These are phyloP conservation scores for Noccaea caerulescens DNA, from an alignment of 345 rosid genomes.

Conservation along the genomic window DNA sequence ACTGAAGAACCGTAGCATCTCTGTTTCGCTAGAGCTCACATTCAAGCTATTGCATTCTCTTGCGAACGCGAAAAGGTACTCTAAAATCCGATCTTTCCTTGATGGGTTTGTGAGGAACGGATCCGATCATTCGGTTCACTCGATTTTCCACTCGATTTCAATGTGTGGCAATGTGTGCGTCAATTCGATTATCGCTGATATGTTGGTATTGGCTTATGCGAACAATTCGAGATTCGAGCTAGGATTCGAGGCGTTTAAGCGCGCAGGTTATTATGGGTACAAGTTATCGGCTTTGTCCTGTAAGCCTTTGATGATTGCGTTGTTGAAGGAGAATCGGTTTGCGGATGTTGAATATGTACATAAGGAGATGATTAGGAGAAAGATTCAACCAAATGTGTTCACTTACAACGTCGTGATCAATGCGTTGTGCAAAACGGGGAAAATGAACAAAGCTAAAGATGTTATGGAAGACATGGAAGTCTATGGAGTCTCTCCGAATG, in stretches of 20 bases:
- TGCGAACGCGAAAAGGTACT: slow-evolving; percentile 52
- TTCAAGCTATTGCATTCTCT: slow-evolving; percentile 58
- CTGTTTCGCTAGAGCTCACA: slow-evolving; percentile 52
- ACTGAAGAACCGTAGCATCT: slow-evolving; percentile 45
- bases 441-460: slow-evolving; percentile 68
- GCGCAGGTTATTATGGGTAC: slow-evolving; percentile 73
- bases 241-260: slow-evolving; percentile 74
- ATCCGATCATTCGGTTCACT: slow-evolving; percentile 49
- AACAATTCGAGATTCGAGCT: slow-evolving; percentile 50
- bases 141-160: slow-evolving; percentile 65
- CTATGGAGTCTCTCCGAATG: slow-evolving; percentile 56
- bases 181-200: slow-evolving; percentile 63
- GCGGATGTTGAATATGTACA: slow-evolving; percentile 63
- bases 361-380: slow-evolving; percentile 70
- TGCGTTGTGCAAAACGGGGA: slow-evolving; percentile 74
- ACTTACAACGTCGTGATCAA: slow-evolving; percentile 65
- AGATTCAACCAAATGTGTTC: slow-evolving; percentile 49
- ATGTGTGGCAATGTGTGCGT: slow-evolving; percentile 55
- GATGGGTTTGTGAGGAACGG: slow-evolving; percentile 55
- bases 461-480: slow-evolving; percentile 72
- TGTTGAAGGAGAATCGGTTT: slow-evolving; percentile 55
- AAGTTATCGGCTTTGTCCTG: slow-evolving; percentile 69
- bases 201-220: slow-evolving; percentile 66
- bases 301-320: slow-evolving; percentile 71
- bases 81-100: slow-evolving; percentile 71